Evolutionary conservation across 768 basidiomycete genomes (phyloP).

Genomic region (Termitomyces sp.): DNA sequence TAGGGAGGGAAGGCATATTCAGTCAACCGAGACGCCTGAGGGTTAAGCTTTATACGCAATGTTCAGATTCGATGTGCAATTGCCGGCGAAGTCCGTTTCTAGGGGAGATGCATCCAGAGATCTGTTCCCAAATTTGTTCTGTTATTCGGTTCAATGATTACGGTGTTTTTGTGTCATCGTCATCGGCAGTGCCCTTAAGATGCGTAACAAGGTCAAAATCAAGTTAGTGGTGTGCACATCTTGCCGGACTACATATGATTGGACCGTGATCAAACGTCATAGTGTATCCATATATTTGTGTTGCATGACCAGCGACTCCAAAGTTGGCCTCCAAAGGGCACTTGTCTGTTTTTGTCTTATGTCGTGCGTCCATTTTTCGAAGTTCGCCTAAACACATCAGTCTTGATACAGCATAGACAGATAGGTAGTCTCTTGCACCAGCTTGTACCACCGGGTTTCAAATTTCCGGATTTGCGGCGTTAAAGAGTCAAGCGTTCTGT

Average conservation of each 20-base stretch:
- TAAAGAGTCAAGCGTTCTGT: background rate
- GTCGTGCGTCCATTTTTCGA: background rate
- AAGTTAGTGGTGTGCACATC: background rate
- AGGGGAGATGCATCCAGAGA: background rate
- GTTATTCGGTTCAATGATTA: background rate
- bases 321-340: background rate
- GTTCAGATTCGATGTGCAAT: background rate
- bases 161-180: background rate
- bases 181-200: background rate
- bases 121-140: background rate
- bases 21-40: background rate
- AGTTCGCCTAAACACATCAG: background rate
- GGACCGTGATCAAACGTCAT: too few species aligned
- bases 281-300: background rate
- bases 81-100: slow-evolving; percentile 2
- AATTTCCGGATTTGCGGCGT: background rate
- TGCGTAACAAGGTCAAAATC: background rate
- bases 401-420: background rate
- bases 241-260: background rate
- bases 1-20: slow-evolving; percentile 8
- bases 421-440: background rate
- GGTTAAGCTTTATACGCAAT: background rate
- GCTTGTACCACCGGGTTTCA: background rate
- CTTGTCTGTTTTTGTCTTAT: background rate
- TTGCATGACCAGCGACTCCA: background rate